Conservation (phyloP, 768 basidiomycete species). For the Neoboletus subvelutipes region DNA sequence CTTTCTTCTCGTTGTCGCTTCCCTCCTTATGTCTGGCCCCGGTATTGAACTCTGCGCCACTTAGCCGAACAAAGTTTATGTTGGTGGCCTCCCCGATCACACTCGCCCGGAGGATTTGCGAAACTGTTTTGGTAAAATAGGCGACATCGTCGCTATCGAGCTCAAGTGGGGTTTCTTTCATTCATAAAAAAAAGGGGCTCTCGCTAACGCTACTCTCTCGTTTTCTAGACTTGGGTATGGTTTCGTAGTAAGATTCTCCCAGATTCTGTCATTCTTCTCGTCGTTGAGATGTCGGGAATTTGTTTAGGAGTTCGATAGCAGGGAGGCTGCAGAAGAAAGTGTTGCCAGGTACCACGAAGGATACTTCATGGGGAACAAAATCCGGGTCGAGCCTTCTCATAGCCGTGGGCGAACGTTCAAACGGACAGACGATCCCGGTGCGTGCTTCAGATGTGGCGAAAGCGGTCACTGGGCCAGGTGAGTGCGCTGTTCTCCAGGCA, state of each 20-base stretch:
- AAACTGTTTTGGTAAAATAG: conserved; percentile 85
- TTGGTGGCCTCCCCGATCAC: conserved; percentile 85
- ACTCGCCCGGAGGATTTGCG: conserved; percentile 83
- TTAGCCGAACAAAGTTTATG: conserved; percentile 93
- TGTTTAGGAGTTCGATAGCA: conserved; percentile 75
- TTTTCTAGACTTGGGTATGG: conserved; percentile 75
- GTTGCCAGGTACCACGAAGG: conserved; percentile 89
- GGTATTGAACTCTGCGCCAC: conserved; percentile 69
- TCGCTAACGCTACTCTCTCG: conserved; percentile 8
- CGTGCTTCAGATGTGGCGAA: conserved; percentile 86
- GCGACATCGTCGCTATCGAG: conserved; percentile 72
- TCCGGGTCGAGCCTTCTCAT: conserved; percentile 83
- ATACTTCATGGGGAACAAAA: conserved; percentile 90
- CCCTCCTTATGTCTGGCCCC: conserved; percentile 47
- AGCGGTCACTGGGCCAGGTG: conserved; percentile 90
- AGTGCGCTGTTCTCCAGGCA: conserved; percentile 17
- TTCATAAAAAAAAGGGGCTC: conserved; percentile 13
- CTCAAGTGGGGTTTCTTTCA: conserved; percentile 62
- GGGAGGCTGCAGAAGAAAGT: conserved; percentile 82
- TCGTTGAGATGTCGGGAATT: not conserved
- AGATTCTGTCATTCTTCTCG: not conserved
- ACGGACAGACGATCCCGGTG: conserved; percentile 81
- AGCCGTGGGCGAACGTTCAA: conserved; percentile 81
- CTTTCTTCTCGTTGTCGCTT: conserved; percentile 47
- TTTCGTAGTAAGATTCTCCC: conserved; percentile 67